A percentile compares a stretch with the other conserved stretches of the same genome.
These are phyloP conservation scores for Rhodotorula diobovata DNA, from an alignment of 768 basidiomycete species.

Conservation along the genomic window DNA sequence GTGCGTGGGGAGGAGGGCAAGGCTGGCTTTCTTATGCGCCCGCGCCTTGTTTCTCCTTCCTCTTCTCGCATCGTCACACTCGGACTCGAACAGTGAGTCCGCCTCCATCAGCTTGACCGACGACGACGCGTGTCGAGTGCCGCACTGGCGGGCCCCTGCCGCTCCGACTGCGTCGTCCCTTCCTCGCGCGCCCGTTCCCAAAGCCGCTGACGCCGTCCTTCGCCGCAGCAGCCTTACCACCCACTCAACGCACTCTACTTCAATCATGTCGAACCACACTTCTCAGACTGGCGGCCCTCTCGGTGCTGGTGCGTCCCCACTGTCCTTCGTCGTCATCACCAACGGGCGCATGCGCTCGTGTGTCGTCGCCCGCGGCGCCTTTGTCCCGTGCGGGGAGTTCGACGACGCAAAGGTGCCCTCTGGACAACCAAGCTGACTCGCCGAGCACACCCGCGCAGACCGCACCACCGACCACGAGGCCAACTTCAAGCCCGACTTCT, in stretches of 20 bases:
- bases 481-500: constrained; percentile 6
- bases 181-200: not conserved
- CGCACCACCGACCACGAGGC: not conserved
- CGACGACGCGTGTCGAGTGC: not conserved
- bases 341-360: not conserved
- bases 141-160: too few species aligned
- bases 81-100: too few species aligned
- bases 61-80: too few species aligned
- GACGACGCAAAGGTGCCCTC: too few species aligned
- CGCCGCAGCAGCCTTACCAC: not conserved
- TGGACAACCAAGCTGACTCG: too few species aligned
- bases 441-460: not conserved
- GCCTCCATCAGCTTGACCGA: too few species aligned
- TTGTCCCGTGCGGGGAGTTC: too few species aligned
- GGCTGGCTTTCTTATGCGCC: too few species aligned
- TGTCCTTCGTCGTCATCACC: not conserved
- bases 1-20: too few species aligned
- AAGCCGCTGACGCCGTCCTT: not conserved
- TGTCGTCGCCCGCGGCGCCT: too few species aligned
- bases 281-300: not conserved
- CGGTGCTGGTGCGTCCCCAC: not conserved
- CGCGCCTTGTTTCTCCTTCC: too few species aligned
- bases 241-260: not conserved
- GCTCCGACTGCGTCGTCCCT: not conserved
- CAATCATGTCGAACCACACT: not conserved